Base-by-base conservation (phyloP, 2,329 filamentous ascomycete species). In the Didymella sp. region DNA sequence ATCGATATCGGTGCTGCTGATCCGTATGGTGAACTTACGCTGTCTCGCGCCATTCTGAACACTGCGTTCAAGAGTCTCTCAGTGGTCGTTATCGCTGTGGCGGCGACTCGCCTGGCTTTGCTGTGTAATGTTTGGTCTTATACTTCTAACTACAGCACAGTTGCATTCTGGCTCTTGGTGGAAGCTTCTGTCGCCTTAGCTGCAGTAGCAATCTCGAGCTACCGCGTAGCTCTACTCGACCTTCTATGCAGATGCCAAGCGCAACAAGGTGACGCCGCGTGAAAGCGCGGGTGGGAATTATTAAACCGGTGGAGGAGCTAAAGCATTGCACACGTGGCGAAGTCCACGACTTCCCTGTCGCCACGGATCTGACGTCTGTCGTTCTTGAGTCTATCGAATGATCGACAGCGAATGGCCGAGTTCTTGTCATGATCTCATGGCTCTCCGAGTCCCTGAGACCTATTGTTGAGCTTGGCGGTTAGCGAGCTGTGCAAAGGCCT, bases 1-100 rank as follows among this genome's bases (percentile, higher is more conserved):
- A 15, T 60, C 58, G 11, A 61, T 63, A 21, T 56, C 60, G 2
- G 27, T 61, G 5, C 19, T 46, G 15, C 46, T 68, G 25, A 60
- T 68, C 19, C 41, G 50, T 30, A 65, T 66, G 63, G 60, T 60
- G 5, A 60, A 61, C 17, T 59, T 61, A 52, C 51, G 7, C 24
- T 56, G 12, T 41, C 48, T 21, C 45, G 48, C n/a, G 57, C 63
- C 24, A 21, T 58, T 22, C 47, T 64, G 27, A 62, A 64, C 21
- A 50, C 48, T 3, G 40, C 19, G 5, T 66, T 66, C 50, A 65
- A 65, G 47, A 46, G 53, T 25, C 49, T 64, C 7, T 62, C 58
- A 9, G 48, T 57, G 11, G 56, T 61, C 27, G 25, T 44, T 19
- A 43, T 62, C 11, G 49, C 19, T 11, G 6, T 52, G n/a, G 38